phyloP scores from a whole-genome alignment of 257 asterid genomes.

The Nicotiana benthamiana region DNA sequence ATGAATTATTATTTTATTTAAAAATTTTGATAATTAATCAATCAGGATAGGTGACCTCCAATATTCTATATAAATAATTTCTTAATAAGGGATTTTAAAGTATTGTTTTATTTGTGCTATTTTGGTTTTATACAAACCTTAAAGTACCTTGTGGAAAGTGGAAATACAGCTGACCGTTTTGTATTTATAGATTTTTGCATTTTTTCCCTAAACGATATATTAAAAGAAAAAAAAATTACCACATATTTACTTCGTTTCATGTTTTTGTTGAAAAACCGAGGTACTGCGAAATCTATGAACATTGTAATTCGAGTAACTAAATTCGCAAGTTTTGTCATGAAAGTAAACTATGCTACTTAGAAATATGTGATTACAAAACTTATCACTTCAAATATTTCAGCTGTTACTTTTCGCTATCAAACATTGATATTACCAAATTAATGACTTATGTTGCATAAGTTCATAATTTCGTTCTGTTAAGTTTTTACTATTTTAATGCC shows the following conservation, averaged over 20 bases:
- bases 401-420: not conserved
- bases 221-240: too few relatives aligned
- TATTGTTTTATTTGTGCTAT: too few relatives aligned
- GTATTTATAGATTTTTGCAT: too few relatives aligned
- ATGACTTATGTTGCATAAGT: not conserved
- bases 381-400: too few relatives aligned
- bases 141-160: too few relatives aligned
- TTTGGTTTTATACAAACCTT: too few relatives aligned
- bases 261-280: not conserved
- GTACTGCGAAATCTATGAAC: not conserved
- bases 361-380: too few relatives aligned
- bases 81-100: not conserved
- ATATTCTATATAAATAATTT: not conserved
- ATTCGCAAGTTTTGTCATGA: conserved; percentile 2
- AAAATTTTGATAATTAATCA: not conserved
- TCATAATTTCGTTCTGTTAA: not conserved
- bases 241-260: not conserved
- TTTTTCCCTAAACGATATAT: too few relatives aligned
- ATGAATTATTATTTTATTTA: not conserved
- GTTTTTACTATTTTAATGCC: not conserved
- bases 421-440: not conserved
- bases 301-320: not conserved
- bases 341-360: not conserved
- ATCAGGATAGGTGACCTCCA: not conserved
- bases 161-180: too few relatives aligned